Percentiles rank a stretch among this genome's conserved stretches.
These are phyloP conservation scores for Chamaenerion angustifolium DNA, from an alignment of 345 rosid species.

Conservation along the genomic window DNA sequence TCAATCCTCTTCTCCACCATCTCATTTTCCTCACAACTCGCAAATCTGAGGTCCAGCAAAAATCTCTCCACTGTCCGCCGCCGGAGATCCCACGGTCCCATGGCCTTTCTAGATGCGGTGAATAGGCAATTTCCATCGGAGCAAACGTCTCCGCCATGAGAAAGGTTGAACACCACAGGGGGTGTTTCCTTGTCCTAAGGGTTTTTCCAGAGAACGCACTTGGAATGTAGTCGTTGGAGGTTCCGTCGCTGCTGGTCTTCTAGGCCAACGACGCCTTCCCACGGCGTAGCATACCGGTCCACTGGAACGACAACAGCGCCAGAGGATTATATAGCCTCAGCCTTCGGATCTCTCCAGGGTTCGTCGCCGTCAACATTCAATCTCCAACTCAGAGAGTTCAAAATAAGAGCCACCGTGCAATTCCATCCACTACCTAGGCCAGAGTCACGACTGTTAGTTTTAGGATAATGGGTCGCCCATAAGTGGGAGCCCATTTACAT, in stretches of 20 bases:
- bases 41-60: slow-evolving; percentile 56
- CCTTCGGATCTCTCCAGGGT: slow-evolving; percentile 39
- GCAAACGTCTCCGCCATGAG: slow-evolving; percentile 91
- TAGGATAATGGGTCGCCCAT: no score
- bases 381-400: no score
- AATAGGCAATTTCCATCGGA: slow-evolving; percentile 90
- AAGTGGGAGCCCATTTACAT: no score
- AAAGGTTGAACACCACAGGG: slow-evolving; percentile 58
- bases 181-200: slow-evolving; percentile 30
- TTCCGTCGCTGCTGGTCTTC: slow-evolving; percentile 82
- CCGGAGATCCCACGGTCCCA: slow-evolving; percentile 28
- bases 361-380: no score
- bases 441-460: no score
- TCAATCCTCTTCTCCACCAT: slow-evolving; percentile 31
- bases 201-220: slow-evolving; percentile 77
- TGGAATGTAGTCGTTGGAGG: slow-evolving; percentile 50
- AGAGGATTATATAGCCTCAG: slow-evolving; percentile 27
- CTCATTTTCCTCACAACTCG: slow-evolving; percentile 27
- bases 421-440: no score
- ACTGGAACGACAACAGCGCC: slow-evolving; percentile 25
- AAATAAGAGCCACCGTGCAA: no score
- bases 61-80: slow-evolving; percentile 44
- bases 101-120: slow-evolving; percentile 69
- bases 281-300: slow-evolving; percentile 14
- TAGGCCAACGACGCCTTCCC: slow-evolving; percentile 73